Conservation (phyloP, 345 rosid species). For the Citrus sinensis region DVS_A1.0 CM039162.1:5927001-5927500, state of each 20-base stretch:
- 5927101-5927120: background rate
- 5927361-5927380: background rate
- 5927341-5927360: background rate
- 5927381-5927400: constrained; percentile 17
- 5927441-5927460: constrained; percentile 8
- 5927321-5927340: background rate
- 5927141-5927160: background rate
- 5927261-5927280: constrained; percentile 16
- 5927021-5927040: background rate
- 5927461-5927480: constrained; percentile 2
- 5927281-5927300: constrained; percentile 15
- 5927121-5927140: constrained; percentile 12
- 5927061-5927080: constrained; percentile 20
- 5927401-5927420: background rate
- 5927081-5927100: background rate
- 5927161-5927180: constrained; percentile 8
- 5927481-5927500: background rate
- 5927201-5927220: constrained; percentile 7
- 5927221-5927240: background rate
- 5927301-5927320: constrained; percentile 21
- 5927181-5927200: constrained; percentile 5
- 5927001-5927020: background rate
- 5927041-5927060: background rate
- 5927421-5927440: background rate
- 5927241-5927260: constrained; percentile 3